Evolutionary conservation across 2,329 filamentous ascomycete species (phyloP).

Genomic region (Huntiella abstrusa): DNA sequence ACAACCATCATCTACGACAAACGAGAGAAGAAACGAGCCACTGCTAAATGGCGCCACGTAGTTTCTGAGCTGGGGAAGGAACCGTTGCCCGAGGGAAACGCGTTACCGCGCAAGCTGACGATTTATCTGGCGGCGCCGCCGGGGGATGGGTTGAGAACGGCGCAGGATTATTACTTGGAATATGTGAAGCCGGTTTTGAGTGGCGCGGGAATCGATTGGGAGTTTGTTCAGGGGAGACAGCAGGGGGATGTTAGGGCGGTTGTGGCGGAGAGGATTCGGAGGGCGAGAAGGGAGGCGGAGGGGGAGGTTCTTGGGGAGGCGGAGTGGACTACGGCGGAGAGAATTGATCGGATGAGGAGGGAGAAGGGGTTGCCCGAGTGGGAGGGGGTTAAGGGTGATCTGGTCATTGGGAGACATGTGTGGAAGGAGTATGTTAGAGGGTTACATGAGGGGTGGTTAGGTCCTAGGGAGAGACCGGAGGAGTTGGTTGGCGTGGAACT

Average conservation of each 20-base stretch:
- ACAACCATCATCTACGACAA: slow-evolving; percentile 80
- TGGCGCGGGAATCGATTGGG: slow-evolving; percentile 82
- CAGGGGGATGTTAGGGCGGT: slow-evolving; percentile 85
- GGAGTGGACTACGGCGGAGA: slow-evolving; percentile 32
- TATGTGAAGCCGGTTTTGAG: slow-evolving; percentile 89
- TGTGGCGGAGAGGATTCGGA: slow-evolving; percentile 69
- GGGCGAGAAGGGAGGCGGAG: slow-evolving; percentile 42
- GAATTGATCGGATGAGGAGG: slow-evolving; percentile 40
- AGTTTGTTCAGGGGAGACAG: slow-evolving; percentile 77
- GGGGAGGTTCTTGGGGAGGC: slow-evolving; percentile 29
- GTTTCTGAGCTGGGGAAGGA: slow-evolving; percentile 74
- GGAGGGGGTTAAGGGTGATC: slow-evolving; percentile 58
- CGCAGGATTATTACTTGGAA: slow-evolving; percentile 90
- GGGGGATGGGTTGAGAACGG: slow-evolving; percentile 61
- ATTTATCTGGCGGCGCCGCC: slow-evolving; percentile 75
- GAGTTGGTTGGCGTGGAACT: slow-evolving; percentile 17
- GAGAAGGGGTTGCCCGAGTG: slow-evolving; percentile 51
- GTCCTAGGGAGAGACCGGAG: slow-evolving; percentile 50
- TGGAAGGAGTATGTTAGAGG: slow-evolving; percentile 97
- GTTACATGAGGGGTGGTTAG: slow-evolving; percentile 89
- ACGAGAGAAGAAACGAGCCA: slow-evolving; percentile 68
- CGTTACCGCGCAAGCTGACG: slow-evolving; percentile 67
- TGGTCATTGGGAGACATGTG: slow-evolving; percentile 75
- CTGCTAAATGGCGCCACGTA: slow-evolving; percentile 67
- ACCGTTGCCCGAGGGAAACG: slow-evolving; percentile 44